These are phyloP conservation scores for Pyrenochaeta sp. DNA, from an alignment of 2,329 filamentous ascomycete species.

Conservation along the genomic window DNA sequence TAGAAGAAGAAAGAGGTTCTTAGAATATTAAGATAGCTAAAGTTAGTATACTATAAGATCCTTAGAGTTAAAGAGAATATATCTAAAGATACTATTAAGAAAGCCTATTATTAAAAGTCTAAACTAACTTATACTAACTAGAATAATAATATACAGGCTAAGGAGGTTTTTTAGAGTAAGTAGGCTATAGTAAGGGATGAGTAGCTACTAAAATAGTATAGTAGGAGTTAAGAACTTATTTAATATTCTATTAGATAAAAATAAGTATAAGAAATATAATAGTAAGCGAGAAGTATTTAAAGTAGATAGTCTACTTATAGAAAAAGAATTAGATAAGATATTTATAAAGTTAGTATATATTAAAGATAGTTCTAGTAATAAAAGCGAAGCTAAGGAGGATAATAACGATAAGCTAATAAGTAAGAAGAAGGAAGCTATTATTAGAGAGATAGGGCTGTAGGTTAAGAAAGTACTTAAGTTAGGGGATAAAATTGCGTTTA, in stretches of 20 bases:
- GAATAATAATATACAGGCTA: not conserved
- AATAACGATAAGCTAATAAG: not conserved
- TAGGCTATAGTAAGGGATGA: not conserved
- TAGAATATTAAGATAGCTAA: not conserved
- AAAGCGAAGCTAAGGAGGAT: not conserved
- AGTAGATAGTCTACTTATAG: not conserved
- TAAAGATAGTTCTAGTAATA: not conserved
- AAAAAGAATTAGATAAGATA: not conserved
- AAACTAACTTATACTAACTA: not conserved
- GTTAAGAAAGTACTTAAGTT: not conserved
- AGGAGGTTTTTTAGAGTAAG: not conserved
- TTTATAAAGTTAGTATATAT: not conserved
- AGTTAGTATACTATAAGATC: not conserved
- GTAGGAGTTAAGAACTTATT: not conserved
- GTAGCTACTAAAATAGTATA: not conserved
- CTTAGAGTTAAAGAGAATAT: not conserved
- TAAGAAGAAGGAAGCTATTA: not conserved
- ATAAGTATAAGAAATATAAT: not conserved
- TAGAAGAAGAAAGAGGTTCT: not conserved
- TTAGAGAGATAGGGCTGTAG: not conserved
- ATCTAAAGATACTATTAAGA: not conserved
- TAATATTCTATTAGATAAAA: not conserved
- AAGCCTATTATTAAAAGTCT: not conserved
- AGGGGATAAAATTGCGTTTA: not conserved
- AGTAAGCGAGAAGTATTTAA: not conserved